Conservation (phyloP, 2,329 filamentous ascomycete species). For the Aspergillus proliferans region DNA sequence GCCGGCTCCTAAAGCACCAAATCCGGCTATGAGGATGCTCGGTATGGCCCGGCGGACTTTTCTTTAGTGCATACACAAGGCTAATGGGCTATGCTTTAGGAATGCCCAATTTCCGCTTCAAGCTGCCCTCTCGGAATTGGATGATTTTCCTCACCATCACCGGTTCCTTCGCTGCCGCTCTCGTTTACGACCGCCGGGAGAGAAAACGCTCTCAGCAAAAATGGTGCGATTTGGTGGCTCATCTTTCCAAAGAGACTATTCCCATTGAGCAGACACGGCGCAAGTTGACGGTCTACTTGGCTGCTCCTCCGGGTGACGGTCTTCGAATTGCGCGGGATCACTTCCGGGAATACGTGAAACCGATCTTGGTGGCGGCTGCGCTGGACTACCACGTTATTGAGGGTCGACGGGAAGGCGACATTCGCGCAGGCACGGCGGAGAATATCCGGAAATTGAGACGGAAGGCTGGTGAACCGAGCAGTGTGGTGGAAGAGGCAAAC, state of each 20-base stretch:
- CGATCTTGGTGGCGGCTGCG: conserved; percentile 78
- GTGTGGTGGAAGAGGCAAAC: conserved; percentile 36
- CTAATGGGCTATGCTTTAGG: conserved; percentile 43
- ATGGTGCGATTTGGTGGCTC: conserved; percentile 79
- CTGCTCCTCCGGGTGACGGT: conserved; percentile 79
- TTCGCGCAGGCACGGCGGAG: conserved; percentile 79
- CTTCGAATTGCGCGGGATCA: conserved; percentile 82
- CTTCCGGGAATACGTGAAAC: conserved; percentile 94
- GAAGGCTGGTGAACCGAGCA: conserved; percentile 53
- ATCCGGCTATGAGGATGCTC: conserved; percentile 71
- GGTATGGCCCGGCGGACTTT: conserved; percentile 27
- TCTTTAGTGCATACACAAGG: conserved; percentile 7
- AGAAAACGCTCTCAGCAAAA: conserved; percentile 78
- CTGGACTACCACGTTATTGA: conserved; percentile 96
- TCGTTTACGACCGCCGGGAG: conserved; percentile 89
- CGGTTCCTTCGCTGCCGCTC: conserved; percentile 67
- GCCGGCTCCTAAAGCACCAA: conserved; percentile 46
- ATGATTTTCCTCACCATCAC: conserved; percentile 84
- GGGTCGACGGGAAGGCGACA: conserved; percentile 84
- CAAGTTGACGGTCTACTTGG: conserved; percentile 77
- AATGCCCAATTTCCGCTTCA: conserved; percentile 73
- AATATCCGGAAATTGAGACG: conserved; percentile 64
- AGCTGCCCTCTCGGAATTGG: conserved; percentile 93
- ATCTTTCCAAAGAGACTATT: conserved; percentile 73
- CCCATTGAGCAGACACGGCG: conserved; percentile 67